These are phyloP conservation scores for Lathyrus oleraceus DNA, from an alignment of 306 rosid species.

Conservation along the genomic window DNA sequence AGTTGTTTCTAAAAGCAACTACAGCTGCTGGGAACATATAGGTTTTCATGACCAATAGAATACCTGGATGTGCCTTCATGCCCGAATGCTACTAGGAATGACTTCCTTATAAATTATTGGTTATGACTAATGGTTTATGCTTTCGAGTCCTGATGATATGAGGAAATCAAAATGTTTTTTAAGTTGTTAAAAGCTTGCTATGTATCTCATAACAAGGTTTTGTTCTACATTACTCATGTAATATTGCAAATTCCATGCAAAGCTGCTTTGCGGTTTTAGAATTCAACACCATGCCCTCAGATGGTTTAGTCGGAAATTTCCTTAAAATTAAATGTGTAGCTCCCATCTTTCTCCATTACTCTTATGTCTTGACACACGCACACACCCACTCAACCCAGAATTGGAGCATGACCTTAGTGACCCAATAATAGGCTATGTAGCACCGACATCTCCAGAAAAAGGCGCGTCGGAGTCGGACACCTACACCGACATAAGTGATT, in stretches of 20 bases:
- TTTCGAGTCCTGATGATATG: not conserved
- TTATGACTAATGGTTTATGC: constrained; percentile 5
- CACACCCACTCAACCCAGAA: not conserved
- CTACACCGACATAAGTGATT: no score
- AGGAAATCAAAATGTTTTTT: constrained; percentile 14
- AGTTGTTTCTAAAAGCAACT: not conserved
- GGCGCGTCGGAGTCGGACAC: no score
- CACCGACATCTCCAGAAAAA: no score
- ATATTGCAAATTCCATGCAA: not conserved
- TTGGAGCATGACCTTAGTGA: not conserved
- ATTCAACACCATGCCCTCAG: not conserved
- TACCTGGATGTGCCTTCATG: constrained; percentile 2
- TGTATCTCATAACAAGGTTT: constrained; percentile 3
- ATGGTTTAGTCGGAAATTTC: not conserved
- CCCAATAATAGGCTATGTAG: not conserved
- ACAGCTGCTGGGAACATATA: not conserved
- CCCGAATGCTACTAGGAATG: not conserved
- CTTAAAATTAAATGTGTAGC: not conserved
- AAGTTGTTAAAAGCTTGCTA: not conserved
- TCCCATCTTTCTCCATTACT: not conserved
- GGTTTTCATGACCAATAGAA: not conserved
- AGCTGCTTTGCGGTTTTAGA: not conserved
- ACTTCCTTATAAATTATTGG: not conserved
- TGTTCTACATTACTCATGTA: not conserved
- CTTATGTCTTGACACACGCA: not conserved